These are phyloP conservation scores for Cyphellophora attinorum DNA, from an alignment of 2,329 filamentous ascomycete genomes.

Conservation along the genomic window DNA sequence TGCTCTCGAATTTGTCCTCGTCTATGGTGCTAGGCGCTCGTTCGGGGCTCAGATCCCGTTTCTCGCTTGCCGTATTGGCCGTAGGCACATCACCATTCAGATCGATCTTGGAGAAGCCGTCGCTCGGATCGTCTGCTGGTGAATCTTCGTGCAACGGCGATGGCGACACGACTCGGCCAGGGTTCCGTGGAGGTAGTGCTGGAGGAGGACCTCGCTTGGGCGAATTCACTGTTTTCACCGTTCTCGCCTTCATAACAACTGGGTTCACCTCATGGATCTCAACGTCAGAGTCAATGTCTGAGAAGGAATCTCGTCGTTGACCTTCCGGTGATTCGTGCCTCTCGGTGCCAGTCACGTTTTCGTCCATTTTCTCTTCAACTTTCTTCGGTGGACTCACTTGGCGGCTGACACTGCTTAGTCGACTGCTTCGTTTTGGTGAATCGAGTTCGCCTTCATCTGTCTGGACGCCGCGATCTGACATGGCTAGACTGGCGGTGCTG, in stretches of 20 bases:
- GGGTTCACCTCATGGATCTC: slow-evolving; percentile 54
- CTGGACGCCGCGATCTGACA: slow-evolving; percentile 54
- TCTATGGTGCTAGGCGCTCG: background rate
- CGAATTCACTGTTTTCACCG: slow-evolving; percentile 62
- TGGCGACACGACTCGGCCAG: slow-evolving; percentile 30
- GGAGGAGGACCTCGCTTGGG: slow-evolving; percentile 71
- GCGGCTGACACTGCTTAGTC: no score
- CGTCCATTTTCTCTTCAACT: slow-evolving; percentile 10
- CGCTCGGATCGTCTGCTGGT: slow-evolving; percentile 5
- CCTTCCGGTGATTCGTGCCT: slow-evolving; percentile 2
- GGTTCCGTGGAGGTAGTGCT: slow-evolving; percentile 67
- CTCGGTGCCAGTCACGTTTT: slow-evolving; percentile 8
- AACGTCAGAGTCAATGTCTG: slow-evolving; percentile 18
- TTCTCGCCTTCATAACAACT: slow-evolving; percentile 61
- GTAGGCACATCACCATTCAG: slow-evolving; percentile 16
- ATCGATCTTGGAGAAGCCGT: slow-evolving; percentile 25
- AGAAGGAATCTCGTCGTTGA: slow-evolving; percentile 11
- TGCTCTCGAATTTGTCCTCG: background rate
- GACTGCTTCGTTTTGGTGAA: slow-evolving; percentile 36
- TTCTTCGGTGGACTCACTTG: slow-evolving; percentile 1
- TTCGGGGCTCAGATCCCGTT: background rate
- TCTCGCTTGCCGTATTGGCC: background rate
- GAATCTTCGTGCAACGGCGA: slow-evolving; percentile 14
- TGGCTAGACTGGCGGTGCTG: slow-evolving; percentile 56
- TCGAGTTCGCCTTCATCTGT: slow-evolving; percentile 54